Evolutionary conservation across 768 basidiomycete species (phyloP), one percentile per base, ranked within the genome.

Genomic region (Lactarius vividus): DNA sequence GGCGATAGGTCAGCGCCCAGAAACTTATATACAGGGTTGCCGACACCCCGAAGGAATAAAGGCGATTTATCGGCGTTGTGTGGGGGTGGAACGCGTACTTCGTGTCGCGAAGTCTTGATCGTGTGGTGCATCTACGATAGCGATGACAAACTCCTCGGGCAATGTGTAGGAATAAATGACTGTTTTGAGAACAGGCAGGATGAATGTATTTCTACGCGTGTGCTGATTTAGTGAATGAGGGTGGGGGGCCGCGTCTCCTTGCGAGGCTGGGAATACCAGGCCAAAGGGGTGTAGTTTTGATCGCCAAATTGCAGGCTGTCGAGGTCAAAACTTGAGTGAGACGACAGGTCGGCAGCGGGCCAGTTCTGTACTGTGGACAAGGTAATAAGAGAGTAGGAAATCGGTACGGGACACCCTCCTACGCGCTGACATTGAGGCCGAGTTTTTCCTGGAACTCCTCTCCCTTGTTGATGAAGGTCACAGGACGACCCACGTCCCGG

Each of bases 1-100:
- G 2, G 26, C 35, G 4, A 18, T 15, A 68, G 67, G 67, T 68
- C 28, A 68, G 67, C 31, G 67, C 28, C 10, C 63, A 68, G 56
- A 68, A 68, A 49, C 56, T 68, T 18, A 57, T 40, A 15, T 68
- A 65, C 53, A 56, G 63, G 31, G 64, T 68, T 39, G 35, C 64
- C 20, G 67, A 68, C 31, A 68, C 64, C 10, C 33, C 58, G n/a
- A 64, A 35, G 11, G 64, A 65, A 42, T 64, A 56, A 59, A n/a
- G 18, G 31, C 26, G 15, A 11, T 26, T 15, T 15, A 52, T 16
- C 13, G n/a, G 49, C 4, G 49, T 7, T 26, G 49, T 13, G 23
- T 15, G 13, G n/a, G 10, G 23, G 23, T 26, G 26, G 49, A 26
- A 16, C 49, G 11, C 26, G 49, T 3, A 26, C 49, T 26, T 6